A percentile compares a stretch with the other conserved stretches of the same genome.
These are phyloP conservation scores for Saccharomycopsis crataegensis DNA, from an alignment of 1,139 yeast species.

Conservation along the genomic window DNA sequence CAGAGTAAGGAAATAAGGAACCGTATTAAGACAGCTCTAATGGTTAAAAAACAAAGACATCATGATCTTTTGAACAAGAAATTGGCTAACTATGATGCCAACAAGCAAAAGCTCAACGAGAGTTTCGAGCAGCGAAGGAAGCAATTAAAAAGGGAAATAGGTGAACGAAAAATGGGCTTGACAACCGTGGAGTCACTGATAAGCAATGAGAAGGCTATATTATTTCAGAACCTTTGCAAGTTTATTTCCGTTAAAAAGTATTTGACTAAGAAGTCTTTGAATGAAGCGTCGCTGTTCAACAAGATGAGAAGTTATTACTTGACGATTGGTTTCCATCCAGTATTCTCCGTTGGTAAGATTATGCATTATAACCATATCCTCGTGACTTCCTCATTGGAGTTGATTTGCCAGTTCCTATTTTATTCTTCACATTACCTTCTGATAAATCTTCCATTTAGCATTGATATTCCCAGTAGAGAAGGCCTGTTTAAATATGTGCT, in stretches of 20 bases:
- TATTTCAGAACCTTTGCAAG: slow-evolving; percentile 11
- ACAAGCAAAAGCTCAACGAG: not conserved
- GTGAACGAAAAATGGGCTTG: not conserved
- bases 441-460: slow-evolving; percentile 14
- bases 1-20: not conserved
- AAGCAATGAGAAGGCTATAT: slow-evolving; percentile 5
- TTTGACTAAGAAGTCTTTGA: not conserved
- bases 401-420: slow-evolving; percentile 16
- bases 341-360: slow-evolving; percentile 11
- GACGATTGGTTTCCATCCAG: slow-evolving; percentile 13
- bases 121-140: not conserved
- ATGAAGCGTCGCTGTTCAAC: not conserved
- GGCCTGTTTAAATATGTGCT: slow-evolving; percentile 3
- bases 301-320: slow-evolving; percentile 2
- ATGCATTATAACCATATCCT: slow-evolving; percentile 5
- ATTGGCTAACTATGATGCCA: too few species aligned
- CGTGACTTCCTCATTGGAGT: slow-evolving; percentile 11
- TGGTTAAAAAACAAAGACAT: not conserved
- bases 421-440: slow-evolving; percentile 10
- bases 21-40: not conserved
- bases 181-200: not conserved
- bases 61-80: not conserved
- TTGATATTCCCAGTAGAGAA: slow-evolving; percentile 8
- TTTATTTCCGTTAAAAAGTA: slow-evolving; percentile 5
- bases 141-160: not conserved